Percentiles rank a stretch among this genome's conserved stretches.
These are phyloP conservation scores for Tetraselmis striata DNA, from an alignment of 139 green algal species.

Conservation along the genomic window DNA sequence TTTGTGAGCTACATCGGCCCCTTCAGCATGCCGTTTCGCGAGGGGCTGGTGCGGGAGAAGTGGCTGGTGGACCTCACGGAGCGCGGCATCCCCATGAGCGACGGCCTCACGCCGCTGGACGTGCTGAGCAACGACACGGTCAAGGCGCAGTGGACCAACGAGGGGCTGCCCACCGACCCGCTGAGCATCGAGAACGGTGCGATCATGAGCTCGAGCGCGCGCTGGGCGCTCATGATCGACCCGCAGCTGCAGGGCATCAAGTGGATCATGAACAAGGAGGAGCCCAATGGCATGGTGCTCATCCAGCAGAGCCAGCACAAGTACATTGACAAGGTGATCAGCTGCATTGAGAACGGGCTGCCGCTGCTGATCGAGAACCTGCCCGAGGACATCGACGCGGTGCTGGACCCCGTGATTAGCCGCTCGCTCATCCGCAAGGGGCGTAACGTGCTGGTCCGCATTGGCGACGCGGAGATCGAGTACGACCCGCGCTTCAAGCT, in stretches of 20 bases:
- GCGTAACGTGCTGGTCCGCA: conserved; percentile 63
- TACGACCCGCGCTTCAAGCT: conserved; percentile 66
- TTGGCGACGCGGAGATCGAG: conserved; percentile 76
- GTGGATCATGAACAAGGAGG: conserved; percentile 77
- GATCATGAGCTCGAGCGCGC: conserved; percentile 66
- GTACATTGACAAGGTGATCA: conserved; percentile 76
- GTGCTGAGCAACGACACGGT: conserved; percentile 54
- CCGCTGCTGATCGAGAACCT: conserved; percentile 87
- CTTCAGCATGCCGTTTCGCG: conserved; percentile 75
- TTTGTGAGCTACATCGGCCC: conserved; percentile 85
- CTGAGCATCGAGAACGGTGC: conserved; percentile 83
- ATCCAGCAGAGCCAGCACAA: conserved; percentile 75
- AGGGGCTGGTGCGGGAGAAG: conserved; percentile 53
- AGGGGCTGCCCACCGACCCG: conserved; percentile 75
- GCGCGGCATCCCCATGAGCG: conserved; percentile 58
- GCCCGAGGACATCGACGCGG: conserved; percentile 74
- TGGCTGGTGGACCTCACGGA: conserved; percentile 74
- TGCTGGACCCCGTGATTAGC: conserved; percentile 76
- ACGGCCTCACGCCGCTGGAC: conserved; percentile 41
- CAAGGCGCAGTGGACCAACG: conserved; percentile 71
- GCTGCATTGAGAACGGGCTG: conserved; percentile 73
- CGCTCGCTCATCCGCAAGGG: conserved; percentile 30
- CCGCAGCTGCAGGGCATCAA: conserved; percentile 84
- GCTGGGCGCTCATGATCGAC: conserved; percentile 86
- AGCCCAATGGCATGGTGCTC: conserved; percentile 66